Conservation (phyloP, 495 filamentous ascomycete genomes). For the Darksidea phi region DNA sequence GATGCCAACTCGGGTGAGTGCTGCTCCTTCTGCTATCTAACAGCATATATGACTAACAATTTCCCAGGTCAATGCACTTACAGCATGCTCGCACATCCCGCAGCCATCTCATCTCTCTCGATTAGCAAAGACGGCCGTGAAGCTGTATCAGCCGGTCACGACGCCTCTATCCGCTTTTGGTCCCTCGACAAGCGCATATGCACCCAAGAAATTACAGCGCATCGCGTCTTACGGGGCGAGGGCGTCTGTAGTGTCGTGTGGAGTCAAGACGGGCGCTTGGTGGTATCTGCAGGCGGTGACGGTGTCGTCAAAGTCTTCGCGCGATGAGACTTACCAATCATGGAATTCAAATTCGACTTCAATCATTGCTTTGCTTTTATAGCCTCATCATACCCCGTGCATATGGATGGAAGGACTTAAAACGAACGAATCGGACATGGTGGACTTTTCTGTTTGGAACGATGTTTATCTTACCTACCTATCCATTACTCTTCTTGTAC, state of each 20-base stretch:
- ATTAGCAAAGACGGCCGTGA: slow-evolving; percentile 90
- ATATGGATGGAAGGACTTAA: not conserved
- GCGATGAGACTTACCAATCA: slow-evolving; percentile 43
- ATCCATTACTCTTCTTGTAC: slow-evolving; percentile 30
- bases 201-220: slow-evolving; percentile 88
- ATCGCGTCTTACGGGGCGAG: slow-evolving; percentile 89
- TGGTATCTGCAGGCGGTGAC: slow-evolving; percentile 93
- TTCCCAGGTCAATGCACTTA: slow-evolving; percentile 93
- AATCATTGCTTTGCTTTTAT: no score
- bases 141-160: slow-evolving; percentile 93
- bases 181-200: slow-evolving; percentile 91
- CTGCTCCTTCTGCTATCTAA: not conserved
- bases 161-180: slow-evolving; percentile 94
- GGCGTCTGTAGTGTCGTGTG: slow-evolving; percentile 90
- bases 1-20: slow-evolving; percentile 96
- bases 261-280: slow-evolving; percentile 91
- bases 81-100: slow-evolving; percentile 93
- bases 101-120: slow-evolving; percentile 84
- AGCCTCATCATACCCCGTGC: no score
- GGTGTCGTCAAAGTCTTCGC: slow-evolving; percentile 96
- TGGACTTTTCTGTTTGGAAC: not conserved
- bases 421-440: not conserved
- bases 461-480: not conserved
- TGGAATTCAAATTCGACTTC: no score
- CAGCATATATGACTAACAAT: slow-evolving; percentile 5